Evolutionary conservation across 345 rosid genomes (phyloP).

Genomic region (Eucalyptus guilfoylei): DNA sequence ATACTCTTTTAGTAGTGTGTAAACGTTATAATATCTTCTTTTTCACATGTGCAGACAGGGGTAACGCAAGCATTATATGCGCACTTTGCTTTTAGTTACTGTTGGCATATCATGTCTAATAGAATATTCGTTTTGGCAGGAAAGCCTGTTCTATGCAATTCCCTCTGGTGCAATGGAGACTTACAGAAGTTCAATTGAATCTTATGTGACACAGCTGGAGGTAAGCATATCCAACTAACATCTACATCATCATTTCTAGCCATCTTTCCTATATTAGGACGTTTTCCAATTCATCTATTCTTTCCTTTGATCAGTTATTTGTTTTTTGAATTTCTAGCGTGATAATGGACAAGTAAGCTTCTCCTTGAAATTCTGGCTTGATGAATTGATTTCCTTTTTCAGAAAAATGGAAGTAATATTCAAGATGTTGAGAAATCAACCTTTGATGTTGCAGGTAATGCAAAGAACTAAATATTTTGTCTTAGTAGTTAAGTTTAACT

Average conservation of each 20-base stretch:
- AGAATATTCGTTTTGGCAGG: conserved; percentile 39
- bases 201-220: conserved; percentile 44
- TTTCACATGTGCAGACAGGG: neutral
- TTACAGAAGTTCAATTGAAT: conserved; percentile 75
- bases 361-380: neutral
- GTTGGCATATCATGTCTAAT: neutral
- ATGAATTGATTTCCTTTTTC: neutral
- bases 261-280: neutral
- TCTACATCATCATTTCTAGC: neutral
- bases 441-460: conserved; percentile 66
- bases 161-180: conserved; percentile 76
- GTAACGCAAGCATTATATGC: neutral
- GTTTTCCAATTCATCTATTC: neutral
- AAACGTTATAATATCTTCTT: neutral
- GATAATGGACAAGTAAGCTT: neutral
- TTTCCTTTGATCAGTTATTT: neutral
- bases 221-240: conserved; percentile 9
- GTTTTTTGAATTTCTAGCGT: neutral
- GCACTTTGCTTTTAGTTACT: neutral
- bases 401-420: conserved; percentile 67
- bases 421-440: conserved; percentile 82
- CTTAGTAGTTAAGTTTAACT: neutral
- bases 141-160: conserved; percentile 84
- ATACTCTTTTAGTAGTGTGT: neutral
- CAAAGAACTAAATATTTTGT: neutral